Conservation (phyloP, 495 filamentous ascomycete genomes). For the Emericellopsis terricola region DNA sequence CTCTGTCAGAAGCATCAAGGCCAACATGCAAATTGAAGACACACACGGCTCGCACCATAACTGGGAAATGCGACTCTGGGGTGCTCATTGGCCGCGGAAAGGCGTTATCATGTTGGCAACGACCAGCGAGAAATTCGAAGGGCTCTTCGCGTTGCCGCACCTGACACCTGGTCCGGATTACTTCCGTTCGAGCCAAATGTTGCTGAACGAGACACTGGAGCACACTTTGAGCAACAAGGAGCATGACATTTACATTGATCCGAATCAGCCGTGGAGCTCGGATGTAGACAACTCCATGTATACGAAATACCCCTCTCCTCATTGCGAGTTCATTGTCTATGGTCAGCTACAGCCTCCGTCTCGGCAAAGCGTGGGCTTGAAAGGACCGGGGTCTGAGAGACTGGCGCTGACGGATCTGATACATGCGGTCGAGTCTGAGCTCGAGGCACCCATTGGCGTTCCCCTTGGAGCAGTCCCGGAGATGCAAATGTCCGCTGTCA, state of each 20-base stretch:
- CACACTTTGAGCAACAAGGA: conserved; percentile 45
- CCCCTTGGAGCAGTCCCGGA: conserved; percentile 46
- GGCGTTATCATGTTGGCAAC: conserved; percentile 69
- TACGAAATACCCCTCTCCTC: conserved; percentile 39
- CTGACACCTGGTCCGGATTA: conserved; percentile 46
- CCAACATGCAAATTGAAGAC: conserved; percentile 51
- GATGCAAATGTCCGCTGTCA: conserved; percentile 63
- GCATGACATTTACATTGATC: conserved; percentile 22
- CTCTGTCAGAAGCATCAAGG: conserved; percentile 39
- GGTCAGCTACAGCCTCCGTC: conserved; percentile 56
- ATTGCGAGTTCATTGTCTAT: conserved; percentile 81
- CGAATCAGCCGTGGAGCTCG: conserved; percentile 40
- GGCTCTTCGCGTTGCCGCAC: conserved; percentile 77
- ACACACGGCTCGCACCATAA: conserved; percentile 44
- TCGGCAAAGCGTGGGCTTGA: conserved; percentile 20
- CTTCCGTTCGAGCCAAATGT: conserved; percentile 44
- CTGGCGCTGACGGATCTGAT: conserved; percentile 27
- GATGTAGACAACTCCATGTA: conserved; percentile 37
- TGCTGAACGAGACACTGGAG: conserved; percentile 55
- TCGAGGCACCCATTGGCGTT: conserved; percentile 72
- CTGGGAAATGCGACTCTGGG: conserved; percentile 59
- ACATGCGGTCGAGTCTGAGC: conserved; percentile 60
- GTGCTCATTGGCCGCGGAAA: conserved; percentile 62
- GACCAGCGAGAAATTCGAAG: conserved; percentile 80
- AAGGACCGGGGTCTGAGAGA: conserved; percentile 7